phyloP scores from a whole-genome alignment of 106 monocot genomes.

The Apostasia ramifera region DNA sequence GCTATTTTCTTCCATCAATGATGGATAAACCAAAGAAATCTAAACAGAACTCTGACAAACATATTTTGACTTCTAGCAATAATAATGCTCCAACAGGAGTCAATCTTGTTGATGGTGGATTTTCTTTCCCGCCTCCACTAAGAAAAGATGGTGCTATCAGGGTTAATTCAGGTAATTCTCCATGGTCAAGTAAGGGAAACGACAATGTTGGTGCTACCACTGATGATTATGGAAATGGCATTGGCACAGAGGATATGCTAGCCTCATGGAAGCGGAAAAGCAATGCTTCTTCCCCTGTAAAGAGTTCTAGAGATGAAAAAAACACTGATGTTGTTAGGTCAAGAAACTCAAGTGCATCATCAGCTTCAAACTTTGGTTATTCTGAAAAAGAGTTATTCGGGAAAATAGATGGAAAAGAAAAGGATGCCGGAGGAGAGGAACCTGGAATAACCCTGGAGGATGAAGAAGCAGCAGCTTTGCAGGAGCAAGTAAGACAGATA shows the following conservation, averaged over 20 bases:
- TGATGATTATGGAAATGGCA: constrained; percentile 36
- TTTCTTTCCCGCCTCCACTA: constrained; percentile 76
- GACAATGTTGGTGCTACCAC: constrained; percentile 13
- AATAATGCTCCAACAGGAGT: constrained; percentile 10
- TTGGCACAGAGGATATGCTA: constrained; percentile 52
- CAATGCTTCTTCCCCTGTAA: constrained; percentile 48
- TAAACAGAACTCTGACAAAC: constrained; percentile 34
- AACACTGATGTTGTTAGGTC: constrained; percentile 45
- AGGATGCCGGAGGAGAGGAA: constrained; percentile 54
- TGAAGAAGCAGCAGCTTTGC: constrained; percentile 93
- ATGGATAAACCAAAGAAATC: constrained; percentile 35
- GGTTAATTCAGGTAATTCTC: constrained; percentile 32
- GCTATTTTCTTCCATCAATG: constrained; percentile 20
- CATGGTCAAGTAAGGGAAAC: constrained; percentile 41
- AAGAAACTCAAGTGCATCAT: constrained; percentile 63
- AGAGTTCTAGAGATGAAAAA: constrained; percentile 45
- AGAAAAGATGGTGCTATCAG: constrained; percentile 27
- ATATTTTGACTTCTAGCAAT: constrained; percentile 26
- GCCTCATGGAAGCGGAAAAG: constrained; percentile 60
- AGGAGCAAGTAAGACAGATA: constrained; percentile 95
- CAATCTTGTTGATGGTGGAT: constrained; percentile 50
- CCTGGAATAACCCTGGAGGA: constrained; percentile 61
- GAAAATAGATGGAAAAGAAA: constrained; percentile 36
- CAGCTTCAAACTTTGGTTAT: constrained; percentile 50
- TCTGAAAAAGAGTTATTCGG: constrained; percentile 38